These are phyloP conservation scores for Neonothopanus nambi DNA, from an alignment of 1,284 basidiomycete genomes.

Conservation along the genomic window DNA sequence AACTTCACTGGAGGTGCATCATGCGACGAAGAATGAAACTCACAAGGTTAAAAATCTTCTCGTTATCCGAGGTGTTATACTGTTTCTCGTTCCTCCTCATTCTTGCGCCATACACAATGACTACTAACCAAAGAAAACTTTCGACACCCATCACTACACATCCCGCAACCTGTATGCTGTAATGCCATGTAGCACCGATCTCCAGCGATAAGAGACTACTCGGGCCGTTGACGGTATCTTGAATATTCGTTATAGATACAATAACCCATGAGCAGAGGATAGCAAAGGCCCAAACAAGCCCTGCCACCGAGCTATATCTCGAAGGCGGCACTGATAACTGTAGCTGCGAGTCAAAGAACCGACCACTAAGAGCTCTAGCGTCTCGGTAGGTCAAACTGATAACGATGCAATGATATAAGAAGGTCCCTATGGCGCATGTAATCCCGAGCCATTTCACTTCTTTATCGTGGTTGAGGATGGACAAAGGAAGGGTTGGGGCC, in stretches of 20 bases:
- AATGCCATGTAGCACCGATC: background rate
- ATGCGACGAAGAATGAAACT: too few species aligned
- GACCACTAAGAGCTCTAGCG: background rate
- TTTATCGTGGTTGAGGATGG: background rate
- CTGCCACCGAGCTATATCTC: background rate
- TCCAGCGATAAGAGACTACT: background rate
- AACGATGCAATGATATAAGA: background rate
- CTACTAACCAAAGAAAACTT: background rate
- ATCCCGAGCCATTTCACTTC: background rate
- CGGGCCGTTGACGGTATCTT: background rate
- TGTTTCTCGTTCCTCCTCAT: background rate
- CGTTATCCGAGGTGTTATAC: too few species aligned
- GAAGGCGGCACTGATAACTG: background rate
- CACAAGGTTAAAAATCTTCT: too few species aligned
- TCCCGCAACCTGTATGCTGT: background rate
- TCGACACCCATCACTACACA: constrained; percentile 1
- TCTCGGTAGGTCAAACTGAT: background rate
- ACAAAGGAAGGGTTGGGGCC: background rate
- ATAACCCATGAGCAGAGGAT: background rate
- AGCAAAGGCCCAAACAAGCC: background rate
- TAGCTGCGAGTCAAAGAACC: background rate
- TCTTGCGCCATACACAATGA: background rate
- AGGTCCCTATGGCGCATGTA: background rate
- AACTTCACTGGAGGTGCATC: too few species aligned
- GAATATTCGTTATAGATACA: background rate